These are phyloP conservation scores for Umbilicaria muhlenbergii DNA, from an alignment of 495 filamentous ascomycete genomes.

Conservation along the genomic window DNA sequence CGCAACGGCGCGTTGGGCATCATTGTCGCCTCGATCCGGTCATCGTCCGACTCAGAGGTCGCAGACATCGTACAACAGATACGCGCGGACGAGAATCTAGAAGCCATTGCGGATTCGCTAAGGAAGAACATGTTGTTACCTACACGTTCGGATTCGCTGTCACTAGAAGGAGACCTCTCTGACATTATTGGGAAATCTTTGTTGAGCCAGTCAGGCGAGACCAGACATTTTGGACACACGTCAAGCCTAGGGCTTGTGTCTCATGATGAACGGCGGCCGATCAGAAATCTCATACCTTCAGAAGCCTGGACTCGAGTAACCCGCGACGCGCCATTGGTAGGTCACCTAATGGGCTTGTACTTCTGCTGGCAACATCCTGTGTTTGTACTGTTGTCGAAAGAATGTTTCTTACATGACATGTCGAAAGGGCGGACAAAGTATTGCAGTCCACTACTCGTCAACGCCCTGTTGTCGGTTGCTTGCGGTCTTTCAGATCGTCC, in stretches of 20 bases:
- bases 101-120: slow-evolving; percentile 22
- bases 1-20: slow-evolving; percentile 22
- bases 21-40: slow-evolving; percentile 25
- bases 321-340: neutral
- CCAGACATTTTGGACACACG: slow-evolving; percentile 4
- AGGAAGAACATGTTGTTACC: slow-evolving; percentile 15
- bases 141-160: slow-evolving; percentile 6
- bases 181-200: slow-evolving; percentile 13
- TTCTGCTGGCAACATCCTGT: slow-evolving; percentile 75
- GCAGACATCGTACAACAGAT: slow-evolving; percentile 27
- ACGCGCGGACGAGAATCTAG: slow-evolving; percentile 19
- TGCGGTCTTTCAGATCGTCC: slow-evolving; percentile 58
- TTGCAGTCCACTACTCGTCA: slow-evolving; percentile 60
- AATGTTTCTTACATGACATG: slow-evolving; percentile 57
- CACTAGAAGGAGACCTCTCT: slow-evolving; percentile 19
- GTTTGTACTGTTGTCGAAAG: slow-evolving; percentile 54
- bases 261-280: neutral
- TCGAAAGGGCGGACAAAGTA: slow-evolving; percentile 35
- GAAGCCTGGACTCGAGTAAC: slow-evolving; percentile 5
- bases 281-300: neutral
- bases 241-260: slow-evolving; percentile 4
- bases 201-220: neutral
- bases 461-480: slow-evolving; percentile 55
- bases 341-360: slow-evolving; percentile 33
- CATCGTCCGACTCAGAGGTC: slow-evolving; percentile 26